Evolutionary conservation across 2,329 filamentous ascomycete genomes (phyloP), one percentile per base, ranked within the genome.

Genomic region (Claviceps purpurea): DNA sequence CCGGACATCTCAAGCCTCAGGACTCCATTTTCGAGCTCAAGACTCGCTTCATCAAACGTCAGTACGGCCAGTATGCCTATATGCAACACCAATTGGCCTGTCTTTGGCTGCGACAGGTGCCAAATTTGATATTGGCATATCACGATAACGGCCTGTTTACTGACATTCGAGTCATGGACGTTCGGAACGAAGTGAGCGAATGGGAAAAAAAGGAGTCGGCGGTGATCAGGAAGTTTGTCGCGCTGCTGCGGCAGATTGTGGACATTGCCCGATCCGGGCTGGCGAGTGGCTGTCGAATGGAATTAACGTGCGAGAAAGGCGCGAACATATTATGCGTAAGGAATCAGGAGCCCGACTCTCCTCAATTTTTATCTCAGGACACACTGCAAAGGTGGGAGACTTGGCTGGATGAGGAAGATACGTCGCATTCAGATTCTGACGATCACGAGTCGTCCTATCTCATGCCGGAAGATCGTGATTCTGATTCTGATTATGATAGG

Each of bases 1-100:
- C n/a, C 8, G 45, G 45, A 14, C 3, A 47, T 6, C 10, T 47
- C 5, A 11, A 22, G 5, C 18, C n/a, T 13, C 70, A 72, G 18
- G 46, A 56, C 0, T 52, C 56, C 2, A 41, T 73, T 14, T 71
- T 74, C 47, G 72, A 74, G 38, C 61, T 74, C 55, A 74, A 74
- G 59, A 74, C 72, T 0, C 67, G 72, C 26, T 66, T 60, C 22
- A 51, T 57, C 5, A 46, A 39, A 22, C 57, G 57, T n/a, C n/a
- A 13, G 4, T 2, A 1, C 45, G 45, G 44, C 5, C 58, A 60
- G 2, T 60, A 68, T 47, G 59, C 61, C 18, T 54, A 71, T 0
- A 14, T 43, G 1, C 61, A 54, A 11, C 57, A 65, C 3, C 66
- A 73, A 44, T 56, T 74, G 10, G 70, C 68, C 5, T 69, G 70